Evolutionary conservation across 2,329 filamentous ascomycete genomes (phyloP), one percentile per base, ranked within the genome.

Genomic region (Exutisphaerella laricina): DNA sequence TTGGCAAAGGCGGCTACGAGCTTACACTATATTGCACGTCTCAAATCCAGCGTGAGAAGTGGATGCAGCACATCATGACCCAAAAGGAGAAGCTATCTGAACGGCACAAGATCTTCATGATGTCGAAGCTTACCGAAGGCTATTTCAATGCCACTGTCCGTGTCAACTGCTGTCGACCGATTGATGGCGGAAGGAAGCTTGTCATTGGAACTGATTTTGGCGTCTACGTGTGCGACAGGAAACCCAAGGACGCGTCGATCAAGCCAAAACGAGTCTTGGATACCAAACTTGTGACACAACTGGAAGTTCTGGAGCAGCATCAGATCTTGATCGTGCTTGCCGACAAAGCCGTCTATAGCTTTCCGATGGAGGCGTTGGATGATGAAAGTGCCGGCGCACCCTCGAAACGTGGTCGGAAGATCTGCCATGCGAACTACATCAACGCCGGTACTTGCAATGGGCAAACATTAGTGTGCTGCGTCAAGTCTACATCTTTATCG

Each of bases 351-450:
- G 75, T 97, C 7, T 82, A 87, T 56, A 95, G 90, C 5, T 97
- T 92, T 69, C 81, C 88, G 1, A 73, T 95, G 39, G 84, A 90
- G 49, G 88, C 88, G 10, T 74, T 98, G 43, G 90, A 95, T 2
- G 84, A 84, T 50, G 89, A 97, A 59, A 71, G 72, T 35, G 74
- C 78, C 46, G 83, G 82, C 39, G 78, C 86, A 23, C 72, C 89
- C 43, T 80, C 80, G 12, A 95, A 92, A 65, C 80, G 88, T 30
- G 88, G 88, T 6, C 90, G 92, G 72, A 96, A 96, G 73, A 97
- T 98, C 51, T 94, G 86, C 58, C 89, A 96, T 68, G 94, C 90
- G 66, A 96, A 90, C 66, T 98, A 97, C 71, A 98, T 98, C 80
- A 95, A 94, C 69, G 85, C 88, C 13, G 92, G 92, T 28, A 94